A percentile compares a stretch with the other conserved stretches of the same genome.
phyloP scores from a whole-genome alignment of 345 rosid genomes.

The Mangifera indica region DNA sequence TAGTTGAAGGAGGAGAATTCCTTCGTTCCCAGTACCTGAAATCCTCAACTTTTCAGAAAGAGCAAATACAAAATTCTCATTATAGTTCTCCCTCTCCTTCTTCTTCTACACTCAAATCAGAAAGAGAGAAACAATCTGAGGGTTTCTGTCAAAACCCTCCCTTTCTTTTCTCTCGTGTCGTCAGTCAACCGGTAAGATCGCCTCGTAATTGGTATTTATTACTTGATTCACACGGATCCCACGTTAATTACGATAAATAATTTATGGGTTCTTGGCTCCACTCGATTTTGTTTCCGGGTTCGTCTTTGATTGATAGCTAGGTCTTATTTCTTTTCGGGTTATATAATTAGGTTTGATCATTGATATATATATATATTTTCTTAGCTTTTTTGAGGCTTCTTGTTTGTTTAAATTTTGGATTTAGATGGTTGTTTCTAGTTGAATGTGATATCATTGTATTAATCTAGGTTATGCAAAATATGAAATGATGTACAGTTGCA shows the following conservation, averaged over 20 bases:
- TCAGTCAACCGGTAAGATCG: conserved; percentile 4
- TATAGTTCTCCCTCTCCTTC: not conserved
- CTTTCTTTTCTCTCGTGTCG: not conserved
- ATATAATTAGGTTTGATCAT: too few species aligned
- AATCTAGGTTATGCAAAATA: not conserved
- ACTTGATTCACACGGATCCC: not conserved
- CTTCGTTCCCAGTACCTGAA: too few species aligned
- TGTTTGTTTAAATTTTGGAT: not conserved
- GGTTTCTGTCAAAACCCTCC: not conserved
- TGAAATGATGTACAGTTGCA: not conserved
- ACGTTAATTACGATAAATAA: not conserved
- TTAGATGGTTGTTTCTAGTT: not conserved
- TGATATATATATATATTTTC: too few species aligned
- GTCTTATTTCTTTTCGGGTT: not conserved
- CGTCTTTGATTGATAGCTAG: not conserved
- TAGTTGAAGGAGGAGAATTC: too few species aligned
- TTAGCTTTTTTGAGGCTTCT: not conserved
- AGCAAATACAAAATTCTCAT: not conserved
- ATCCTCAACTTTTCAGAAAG: too few species aligned
- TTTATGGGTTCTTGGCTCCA: conserved; percentile 1
- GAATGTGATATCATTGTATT: not conserved
- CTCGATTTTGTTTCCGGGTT: conserved; percentile 1
- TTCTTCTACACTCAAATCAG: too few species aligned
- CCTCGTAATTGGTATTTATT: not conserved
- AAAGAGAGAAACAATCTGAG: not conserved